phyloP scores from a whole-genome alignment of 169 alveolate species.

The Eimeria necatrix region DNA sequence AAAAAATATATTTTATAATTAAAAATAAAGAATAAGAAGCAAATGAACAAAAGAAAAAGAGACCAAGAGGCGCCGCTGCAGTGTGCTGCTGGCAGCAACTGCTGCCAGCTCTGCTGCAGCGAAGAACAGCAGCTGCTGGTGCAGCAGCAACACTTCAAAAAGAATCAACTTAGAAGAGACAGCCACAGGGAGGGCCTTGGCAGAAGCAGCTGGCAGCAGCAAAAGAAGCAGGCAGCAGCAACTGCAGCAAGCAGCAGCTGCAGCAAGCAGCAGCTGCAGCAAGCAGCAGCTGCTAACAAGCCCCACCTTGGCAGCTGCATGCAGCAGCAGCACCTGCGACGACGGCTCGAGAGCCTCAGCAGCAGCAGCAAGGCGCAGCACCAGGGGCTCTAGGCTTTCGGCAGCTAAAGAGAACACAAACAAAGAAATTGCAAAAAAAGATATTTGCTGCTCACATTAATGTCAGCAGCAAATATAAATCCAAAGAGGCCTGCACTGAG shows the following conservation, averaged over 20 bases:
- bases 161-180: too few species aligned
- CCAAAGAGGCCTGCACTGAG: background rate
- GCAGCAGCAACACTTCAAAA: background rate
- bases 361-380: background rate
- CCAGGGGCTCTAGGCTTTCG: background rate
- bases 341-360: background rate
- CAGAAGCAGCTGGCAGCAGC: too few species aligned
- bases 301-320: slow-evolving; percentile 13
- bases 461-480: background rate
- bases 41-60: too few species aligned
- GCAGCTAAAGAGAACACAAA: background rate
- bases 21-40: too few species aligned
- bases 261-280: too few species aligned
- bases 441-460: background rate
- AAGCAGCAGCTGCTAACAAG: too few species aligned
- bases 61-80: too few species aligned
- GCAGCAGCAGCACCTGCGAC: background rate
- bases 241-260: too few species aligned
- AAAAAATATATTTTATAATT: too few species aligned
- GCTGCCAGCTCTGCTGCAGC: too few species aligned
- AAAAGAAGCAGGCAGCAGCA: too few species aligned
- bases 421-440: background rate
- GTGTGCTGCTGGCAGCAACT: too few species aligned
- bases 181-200: background rate
- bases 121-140: background rate